Evolutionary conservation across 2,329 filamentous ascomycete genomes (phyloP), one percentile per base, ranked within the genome.

Genomic region (Fusarium coicis): DNA sequence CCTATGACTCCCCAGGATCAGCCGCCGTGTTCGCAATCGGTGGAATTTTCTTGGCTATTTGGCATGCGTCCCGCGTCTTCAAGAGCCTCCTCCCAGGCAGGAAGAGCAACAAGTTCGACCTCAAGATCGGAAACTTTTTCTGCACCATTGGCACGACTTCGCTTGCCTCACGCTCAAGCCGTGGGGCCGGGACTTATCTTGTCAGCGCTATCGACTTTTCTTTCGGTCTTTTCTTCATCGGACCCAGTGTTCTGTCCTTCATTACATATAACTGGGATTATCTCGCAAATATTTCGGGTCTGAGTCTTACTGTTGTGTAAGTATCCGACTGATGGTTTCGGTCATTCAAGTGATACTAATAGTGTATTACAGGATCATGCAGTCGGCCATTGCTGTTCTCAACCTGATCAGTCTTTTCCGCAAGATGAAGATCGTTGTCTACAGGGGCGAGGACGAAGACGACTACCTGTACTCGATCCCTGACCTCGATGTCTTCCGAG

Each of bases 51-150:
- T 32, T 74, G 28, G 42, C 42, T 11, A 8, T 75, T 12, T 74
- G 73, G 71, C 68, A 65, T 60, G 44, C 40, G 32, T 60, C 42
- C 32, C 66, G 65, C 23, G 34, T 73, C 40, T 21, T 66, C 37
- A 62, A 46, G 16, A 44, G 60, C 54, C 42, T 71, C 23, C 44
- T 74, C 30, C 57, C 64, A 15, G 40, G 56, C 18, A 69, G 54
- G n/a, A 66, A 47, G 36, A 46, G 28, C n/a, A 49, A 66, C 55
- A 71, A 71, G 37, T 74, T 78, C 50, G 74, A 78, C 36, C 46
- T 78, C 36, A 70, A 58, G n/a, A 49, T 78, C n/a, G 76, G 75
- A 10, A 65, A 54, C 44, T 76, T 76, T 12, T 67, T 73, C 16
- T 77, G 72, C 28, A 70, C 66, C 18, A 67, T 66, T 23, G 76